A percentile compares a stretch with the other conserved stretches of the same genome.
Evolutionary conservation across 2,329 filamentous ascomycete species (phyloP).

Genomic region (Lecanicillium sp.): DNA sequence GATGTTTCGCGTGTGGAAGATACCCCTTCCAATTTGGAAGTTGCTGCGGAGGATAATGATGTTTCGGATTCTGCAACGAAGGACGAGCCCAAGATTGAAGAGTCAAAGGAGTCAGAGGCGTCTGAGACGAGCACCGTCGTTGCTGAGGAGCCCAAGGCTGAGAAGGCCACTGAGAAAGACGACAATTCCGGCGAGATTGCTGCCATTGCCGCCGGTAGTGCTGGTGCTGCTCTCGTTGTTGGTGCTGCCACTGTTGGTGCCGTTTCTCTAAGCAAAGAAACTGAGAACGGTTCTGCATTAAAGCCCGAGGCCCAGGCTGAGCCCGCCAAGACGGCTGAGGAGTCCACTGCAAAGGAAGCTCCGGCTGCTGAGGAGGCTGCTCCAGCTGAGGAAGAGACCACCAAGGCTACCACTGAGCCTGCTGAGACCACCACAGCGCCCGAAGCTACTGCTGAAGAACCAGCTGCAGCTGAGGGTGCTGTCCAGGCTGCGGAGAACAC

Average conservation of each 20-base stretch:
- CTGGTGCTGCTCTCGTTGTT: neutral
- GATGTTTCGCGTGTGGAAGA: slow-evolving; percentile 10
- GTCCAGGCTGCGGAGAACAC: neutral
- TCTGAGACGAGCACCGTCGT: slow-evolving; percentile 11
- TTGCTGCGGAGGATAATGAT: slow-evolving; percentile 6
- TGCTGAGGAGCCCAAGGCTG: slow-evolving; percentile 9
- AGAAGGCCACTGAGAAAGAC: neutral
- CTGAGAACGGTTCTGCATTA: neutral
- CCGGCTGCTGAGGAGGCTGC: neutral
- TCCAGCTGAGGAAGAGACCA: neutral
- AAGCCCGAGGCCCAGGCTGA: neutral
- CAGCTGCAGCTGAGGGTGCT: neutral
- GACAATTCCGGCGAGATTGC: slow-evolving; percentile 1
- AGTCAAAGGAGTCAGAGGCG: slow-evolving; percentile 10
- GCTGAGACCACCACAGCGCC: too few species aligned
- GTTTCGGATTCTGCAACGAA: slow-evolving; percentile 6
- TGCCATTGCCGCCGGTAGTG: neutral
- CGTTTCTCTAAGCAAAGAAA: neutral
- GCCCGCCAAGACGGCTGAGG: neutral
- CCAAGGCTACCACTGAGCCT: neutral
- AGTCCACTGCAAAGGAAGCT: neutral
- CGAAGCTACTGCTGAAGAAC: too few species aligned
- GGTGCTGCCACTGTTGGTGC: neutral
- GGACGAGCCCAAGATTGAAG: slow-evolving; percentile 1
- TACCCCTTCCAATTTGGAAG: slow-evolving; percentile 10